Conservation (phyloP, 2,329 filamentous ascomycete genomes). For the Diaporthe sp. region DNA sequence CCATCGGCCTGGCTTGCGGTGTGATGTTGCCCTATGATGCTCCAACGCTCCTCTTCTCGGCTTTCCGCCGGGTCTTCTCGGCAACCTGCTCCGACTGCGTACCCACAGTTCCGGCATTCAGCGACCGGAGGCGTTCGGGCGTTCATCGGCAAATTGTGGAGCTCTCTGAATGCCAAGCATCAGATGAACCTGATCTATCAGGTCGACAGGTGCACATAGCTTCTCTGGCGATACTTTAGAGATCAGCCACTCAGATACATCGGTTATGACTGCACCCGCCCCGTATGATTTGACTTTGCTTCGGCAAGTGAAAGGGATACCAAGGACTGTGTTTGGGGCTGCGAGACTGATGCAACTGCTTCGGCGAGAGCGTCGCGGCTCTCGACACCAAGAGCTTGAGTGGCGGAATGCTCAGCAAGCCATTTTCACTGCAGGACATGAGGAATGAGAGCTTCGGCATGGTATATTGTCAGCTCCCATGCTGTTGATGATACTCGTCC, state of each 20-base stretch:
- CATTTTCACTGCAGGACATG: not conserved
- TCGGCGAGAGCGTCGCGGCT: not conserved
- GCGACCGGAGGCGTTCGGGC: conserved; percentile 24
- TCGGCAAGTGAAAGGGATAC: too few species aligned
- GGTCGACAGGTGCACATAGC: not conserved
- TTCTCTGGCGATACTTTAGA: not conserved
- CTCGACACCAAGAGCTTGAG: not conserved
- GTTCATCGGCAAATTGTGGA: conserved; percentile 29
- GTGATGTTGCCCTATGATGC: not conserved
- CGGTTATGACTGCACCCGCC: not conserved
- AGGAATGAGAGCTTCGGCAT: not conserved
- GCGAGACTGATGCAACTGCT: not conserved
- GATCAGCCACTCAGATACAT: not conserved
- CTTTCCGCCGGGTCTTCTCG: conserved; percentile 30
- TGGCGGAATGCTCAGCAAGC: not conserved
- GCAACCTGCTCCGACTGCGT: conserved; percentile 14
- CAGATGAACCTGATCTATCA: conserved; percentile 3
- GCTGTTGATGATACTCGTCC: not conserved
- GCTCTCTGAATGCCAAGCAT: conserved; percentile 4
- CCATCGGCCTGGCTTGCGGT: conserved; percentile 2
- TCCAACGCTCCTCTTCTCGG: not conserved
- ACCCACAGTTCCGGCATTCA: conserved; percentile 24
- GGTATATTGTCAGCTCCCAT: not conserved
- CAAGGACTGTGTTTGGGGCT: not conserved
- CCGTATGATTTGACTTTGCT: not conserved